A percentile compares a stretch with the other conserved stretches of the same genome.
Evolutionary conservation across 2,329 filamentous ascomycete genomes (phyloP).

Genomic region (Ophiocordyceps camponoti-floridani): DNA sequence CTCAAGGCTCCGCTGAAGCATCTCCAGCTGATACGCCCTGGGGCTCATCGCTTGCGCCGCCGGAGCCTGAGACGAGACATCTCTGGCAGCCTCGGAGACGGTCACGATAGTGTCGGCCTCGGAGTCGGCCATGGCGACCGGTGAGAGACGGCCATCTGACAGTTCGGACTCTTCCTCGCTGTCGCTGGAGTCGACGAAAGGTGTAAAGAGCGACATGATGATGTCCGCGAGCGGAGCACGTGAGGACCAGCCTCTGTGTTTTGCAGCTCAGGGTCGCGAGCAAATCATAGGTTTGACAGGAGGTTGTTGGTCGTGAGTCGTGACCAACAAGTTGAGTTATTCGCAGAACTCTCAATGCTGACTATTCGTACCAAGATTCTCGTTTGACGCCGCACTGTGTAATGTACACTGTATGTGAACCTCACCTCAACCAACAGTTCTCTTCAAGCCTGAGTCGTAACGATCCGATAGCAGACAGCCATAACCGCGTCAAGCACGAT

Average conservation of each 20-base stretch:
- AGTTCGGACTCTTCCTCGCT: constrained; percentile 2
- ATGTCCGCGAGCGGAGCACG: background rate
- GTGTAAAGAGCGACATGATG: constrained; percentile 2
- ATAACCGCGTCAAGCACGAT: background rate
- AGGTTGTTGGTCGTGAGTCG: no score
- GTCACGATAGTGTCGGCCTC: constrained; percentile 5
- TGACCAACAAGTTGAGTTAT: no score
- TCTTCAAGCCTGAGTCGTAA: no score
- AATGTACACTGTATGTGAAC: no score
- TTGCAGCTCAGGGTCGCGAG: no score
- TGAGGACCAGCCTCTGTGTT: background rate
- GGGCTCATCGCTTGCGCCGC: constrained; percentile 16
- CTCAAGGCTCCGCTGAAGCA: constrained; percentile 51
- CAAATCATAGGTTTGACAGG: no score
- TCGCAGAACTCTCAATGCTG: no score
- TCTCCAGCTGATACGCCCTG: constrained; percentile 56
- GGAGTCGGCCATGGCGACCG: background rate
- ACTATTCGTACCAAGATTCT: background rate
- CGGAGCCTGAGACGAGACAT: constrained; percentile 1
- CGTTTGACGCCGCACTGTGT: no score
- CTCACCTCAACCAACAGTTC: no score
- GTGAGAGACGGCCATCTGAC: constrained; percentile 1
- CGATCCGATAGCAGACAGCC: no score
- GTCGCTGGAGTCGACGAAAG: background rate
- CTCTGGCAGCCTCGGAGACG: constrained; percentile 3